Evolutionary conservation across 768 basidiomycete species (phyloP).

Genomic region (Favolaschia claudopus): DNA sequence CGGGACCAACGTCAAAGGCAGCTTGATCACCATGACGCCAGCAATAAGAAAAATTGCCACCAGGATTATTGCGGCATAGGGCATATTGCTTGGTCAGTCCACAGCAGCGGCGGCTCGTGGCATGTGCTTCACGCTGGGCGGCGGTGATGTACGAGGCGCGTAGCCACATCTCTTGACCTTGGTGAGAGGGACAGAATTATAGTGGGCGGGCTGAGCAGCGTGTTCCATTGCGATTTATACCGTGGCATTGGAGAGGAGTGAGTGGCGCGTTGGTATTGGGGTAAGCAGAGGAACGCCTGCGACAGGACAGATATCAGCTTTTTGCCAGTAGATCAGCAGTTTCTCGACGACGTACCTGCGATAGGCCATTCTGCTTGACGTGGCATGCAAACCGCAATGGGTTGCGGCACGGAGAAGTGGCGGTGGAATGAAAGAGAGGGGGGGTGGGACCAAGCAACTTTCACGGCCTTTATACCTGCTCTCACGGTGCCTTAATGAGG

Average conservation of each 20-base stretch:
- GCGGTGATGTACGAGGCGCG: not conserved
- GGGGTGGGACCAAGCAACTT: too few relatives aligned
- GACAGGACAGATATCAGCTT: too few relatives aligned
- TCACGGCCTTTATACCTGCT: too few relatives aligned
- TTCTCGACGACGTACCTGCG: too few relatives aligned
- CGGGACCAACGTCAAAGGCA: not conserved
- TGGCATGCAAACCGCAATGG: too few relatives aligned
- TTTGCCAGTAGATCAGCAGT: too few relatives aligned
- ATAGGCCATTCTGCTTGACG: too few relatives aligned
- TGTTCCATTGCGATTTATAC: not conserved
- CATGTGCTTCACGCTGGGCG: not conserved
- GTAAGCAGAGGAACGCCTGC: too few relatives aligned
- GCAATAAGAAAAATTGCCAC: not conserved
- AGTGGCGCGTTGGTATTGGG: not conserved
- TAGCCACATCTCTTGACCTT: slow-evolving; percentile 10
- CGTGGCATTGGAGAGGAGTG: not conserved
- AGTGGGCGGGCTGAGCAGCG: not conserved
- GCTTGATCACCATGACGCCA: slow-evolving; percentile 10
- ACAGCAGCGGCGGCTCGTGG: slow-evolving; percentile 8
- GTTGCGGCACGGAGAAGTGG: too few relatives aligned
- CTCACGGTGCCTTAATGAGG: too few relatives aligned
- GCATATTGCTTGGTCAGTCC: slow-evolving; percentile 9
- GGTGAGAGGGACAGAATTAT: slow-evolving; percentile 4
- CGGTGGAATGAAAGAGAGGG: too few relatives aligned
- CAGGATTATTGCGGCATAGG: slow-evolving; percentile 7